Evolutionary conservation across 1,284 basidiomycete genomes (phyloP).

Genomic region (Lentinula novae-zelandiae): DNA sequence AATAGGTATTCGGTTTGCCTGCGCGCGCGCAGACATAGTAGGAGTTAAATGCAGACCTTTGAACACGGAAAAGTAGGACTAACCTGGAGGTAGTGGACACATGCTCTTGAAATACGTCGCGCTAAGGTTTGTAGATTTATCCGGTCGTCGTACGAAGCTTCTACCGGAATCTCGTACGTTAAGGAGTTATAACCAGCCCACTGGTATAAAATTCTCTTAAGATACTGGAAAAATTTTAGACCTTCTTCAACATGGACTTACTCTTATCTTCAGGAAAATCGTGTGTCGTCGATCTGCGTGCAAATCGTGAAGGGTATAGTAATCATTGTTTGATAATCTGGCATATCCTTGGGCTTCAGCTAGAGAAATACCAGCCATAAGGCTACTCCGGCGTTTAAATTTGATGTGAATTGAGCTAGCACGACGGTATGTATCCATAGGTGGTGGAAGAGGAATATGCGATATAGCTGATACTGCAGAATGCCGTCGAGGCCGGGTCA

Average conservation of each 20-base stretch:
- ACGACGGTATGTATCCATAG: conserved; percentile 40
- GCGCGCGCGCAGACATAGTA: conserved; percentile 16
- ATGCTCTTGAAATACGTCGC: conserved; percentile 64
- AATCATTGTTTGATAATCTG: conserved; percentile 54
- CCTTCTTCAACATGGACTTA: conserved; percentile 25
- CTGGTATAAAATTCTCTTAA: conserved; percentile 29
- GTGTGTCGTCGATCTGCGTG: conserved; percentile 55
- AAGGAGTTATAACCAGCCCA: conserved; percentile 70
- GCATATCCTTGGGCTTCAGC: conserved; percentile 65
- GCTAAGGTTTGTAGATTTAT: conserved; percentile 65
- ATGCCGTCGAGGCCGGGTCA: conserved; percentile 44
- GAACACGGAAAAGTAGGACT: conserved; percentile 11
- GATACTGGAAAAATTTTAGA: background rate
- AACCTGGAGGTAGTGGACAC: conserved; percentile 73
- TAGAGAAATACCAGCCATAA: conserved; percentile 62
- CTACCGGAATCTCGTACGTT: conserved; percentile 73
- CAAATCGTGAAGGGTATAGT: conserved; percentile 59
- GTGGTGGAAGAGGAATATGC: conserved; percentile 25
- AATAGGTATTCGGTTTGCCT: conserved; percentile 65
- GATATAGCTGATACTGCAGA: conserved; percentile 54
- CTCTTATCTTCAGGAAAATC: conserved; percentile 61
- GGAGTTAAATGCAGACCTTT: conserved; percentile 1
- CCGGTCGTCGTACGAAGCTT: conserved; percentile 54
- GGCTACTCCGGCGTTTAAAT: conserved; percentile 69
- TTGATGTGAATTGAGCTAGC: conserved; percentile 53